Conservation (phyloP, 2,329 filamentous ascomycete genomes). For the Trichoderma hamatum region DNA sequence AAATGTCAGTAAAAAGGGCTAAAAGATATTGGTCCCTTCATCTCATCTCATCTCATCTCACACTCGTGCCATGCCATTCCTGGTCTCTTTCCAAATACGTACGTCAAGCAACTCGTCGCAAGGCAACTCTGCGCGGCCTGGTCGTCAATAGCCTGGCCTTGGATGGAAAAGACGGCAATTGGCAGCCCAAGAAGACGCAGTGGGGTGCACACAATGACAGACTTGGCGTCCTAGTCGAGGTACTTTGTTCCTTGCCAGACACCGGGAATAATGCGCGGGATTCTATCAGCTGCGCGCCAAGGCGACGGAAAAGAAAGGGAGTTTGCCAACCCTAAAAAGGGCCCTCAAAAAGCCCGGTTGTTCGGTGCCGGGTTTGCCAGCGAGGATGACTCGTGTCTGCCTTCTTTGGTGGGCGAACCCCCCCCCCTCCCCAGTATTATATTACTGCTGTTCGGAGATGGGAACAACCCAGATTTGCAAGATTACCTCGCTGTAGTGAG, state of each 20-base stretch:
- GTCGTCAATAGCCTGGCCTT: neutral
- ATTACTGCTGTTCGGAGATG: neutral
- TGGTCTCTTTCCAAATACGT: neutral
- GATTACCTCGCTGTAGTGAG: neutral
- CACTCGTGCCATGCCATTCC: neutral
- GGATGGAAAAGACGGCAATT: conserved; percentile 21
- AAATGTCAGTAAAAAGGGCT: neutral
- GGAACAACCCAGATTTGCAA: neutral
- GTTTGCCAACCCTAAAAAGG: conserved; percentile 12
- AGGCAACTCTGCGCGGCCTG: neutral
- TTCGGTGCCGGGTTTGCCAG: conserved; percentile 7
- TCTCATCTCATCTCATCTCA: conserved; percentile 9
- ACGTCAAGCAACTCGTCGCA: neutral
- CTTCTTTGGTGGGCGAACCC: neutral
- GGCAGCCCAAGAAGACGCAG: neutral
- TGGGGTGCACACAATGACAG: neutral
- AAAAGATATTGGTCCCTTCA: conserved; percentile 6
- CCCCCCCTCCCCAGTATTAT: neutral
- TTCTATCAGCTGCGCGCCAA: conserved; percentile 12
- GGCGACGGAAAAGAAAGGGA: neutral
- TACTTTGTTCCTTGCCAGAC: neutral
- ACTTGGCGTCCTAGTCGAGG: neutral
- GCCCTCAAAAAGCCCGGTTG: conserved; percentile 13
- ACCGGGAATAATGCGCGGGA: conserved; percentile 21
- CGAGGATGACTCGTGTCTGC: conserved; percentile 8